phyloP scores from a whole-genome alignment of 306 rosid species.

The Quercus glauca region DNA sequence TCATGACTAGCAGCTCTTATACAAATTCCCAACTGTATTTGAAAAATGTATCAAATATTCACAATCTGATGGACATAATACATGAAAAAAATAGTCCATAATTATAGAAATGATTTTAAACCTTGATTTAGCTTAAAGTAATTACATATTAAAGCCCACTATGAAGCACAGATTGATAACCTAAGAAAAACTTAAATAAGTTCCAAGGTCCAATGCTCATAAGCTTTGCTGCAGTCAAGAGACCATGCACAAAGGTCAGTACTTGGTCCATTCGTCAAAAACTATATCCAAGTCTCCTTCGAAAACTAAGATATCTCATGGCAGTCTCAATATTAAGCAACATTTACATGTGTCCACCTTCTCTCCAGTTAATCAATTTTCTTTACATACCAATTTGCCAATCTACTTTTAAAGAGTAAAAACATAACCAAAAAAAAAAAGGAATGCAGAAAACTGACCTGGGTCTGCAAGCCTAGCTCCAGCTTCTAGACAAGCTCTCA shows the following conservation, averaged over 20 bases:
- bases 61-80: background rate
- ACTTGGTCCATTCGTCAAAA: background rate
- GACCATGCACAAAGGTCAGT: background rate
- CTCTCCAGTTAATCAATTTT: background rate
- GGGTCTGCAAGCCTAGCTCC: conserved; percentile 93
- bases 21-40: no score
- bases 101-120: background rate
- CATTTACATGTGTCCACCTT: background rate
- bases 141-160: background rate
- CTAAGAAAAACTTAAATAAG: background rate
- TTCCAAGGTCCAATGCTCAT: background rate
- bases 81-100: background rate
- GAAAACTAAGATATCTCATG: background rate
- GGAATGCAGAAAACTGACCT: conserved; percentile 34
- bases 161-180: background rate
- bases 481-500: conserved; percentile 84
- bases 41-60: background rate
- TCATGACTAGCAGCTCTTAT: no score
- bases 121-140: background rate
- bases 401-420: background rate
- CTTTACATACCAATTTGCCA: background rate
- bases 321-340: background rate
- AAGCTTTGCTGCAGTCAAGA: background rate
- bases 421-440: background rate
- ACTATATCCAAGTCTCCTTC: background rate